These are phyloP conservation scores for Podospora pseudoanserina DNA, from an alignment of 495 filamentous ascomycete genomes.

Conservation along the genomic window DNA sequence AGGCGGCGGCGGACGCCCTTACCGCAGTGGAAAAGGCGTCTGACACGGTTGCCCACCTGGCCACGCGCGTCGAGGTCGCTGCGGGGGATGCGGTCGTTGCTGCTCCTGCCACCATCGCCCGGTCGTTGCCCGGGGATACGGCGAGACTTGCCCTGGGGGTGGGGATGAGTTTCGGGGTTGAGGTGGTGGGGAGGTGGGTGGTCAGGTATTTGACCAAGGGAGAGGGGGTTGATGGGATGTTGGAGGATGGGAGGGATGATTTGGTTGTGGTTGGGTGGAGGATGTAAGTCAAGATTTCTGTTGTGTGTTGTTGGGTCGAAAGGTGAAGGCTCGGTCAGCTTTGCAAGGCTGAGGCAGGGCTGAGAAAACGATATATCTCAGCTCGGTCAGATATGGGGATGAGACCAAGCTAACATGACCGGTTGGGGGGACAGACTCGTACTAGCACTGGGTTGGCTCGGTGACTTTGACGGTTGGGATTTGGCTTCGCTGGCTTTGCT, in stretches of 20 bases:
- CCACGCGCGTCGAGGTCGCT: constrained; percentile 10
- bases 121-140: too few relatives aligned
- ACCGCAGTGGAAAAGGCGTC: constrained; percentile 13
- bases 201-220: constrained; percentile 45
- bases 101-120: too few relatives aligned
- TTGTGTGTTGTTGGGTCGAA: too few relatives aligned
- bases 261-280: too few relatives aligned
- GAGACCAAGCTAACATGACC: constrained; percentile 24
- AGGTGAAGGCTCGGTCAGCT: too few relatives aligned
- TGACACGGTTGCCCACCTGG: background rate
- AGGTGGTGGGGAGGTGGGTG: constrained; percentile 54
- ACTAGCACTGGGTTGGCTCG: constrained; percentile 66
- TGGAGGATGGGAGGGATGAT: too few relatives aligned
- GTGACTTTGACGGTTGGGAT: constrained; percentile 70
- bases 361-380: background rate
- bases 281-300: too few relatives aligned
- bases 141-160: constrained; percentile 58
- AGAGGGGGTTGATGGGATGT: constrained; percentile 32
- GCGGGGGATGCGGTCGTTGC: background rate
- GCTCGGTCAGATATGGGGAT: constrained; percentile 24
- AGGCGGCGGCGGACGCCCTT: constrained; percentile 19
- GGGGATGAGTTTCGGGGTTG: constrained; percentile 58
- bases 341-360: background rate
- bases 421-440: constrained; percentile 47
- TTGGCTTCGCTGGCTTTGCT: constrained; percentile 63